Evolutionary conservation across 805 yeast genomes (phyloP).

Genomic region (Candida pini): DNA sequence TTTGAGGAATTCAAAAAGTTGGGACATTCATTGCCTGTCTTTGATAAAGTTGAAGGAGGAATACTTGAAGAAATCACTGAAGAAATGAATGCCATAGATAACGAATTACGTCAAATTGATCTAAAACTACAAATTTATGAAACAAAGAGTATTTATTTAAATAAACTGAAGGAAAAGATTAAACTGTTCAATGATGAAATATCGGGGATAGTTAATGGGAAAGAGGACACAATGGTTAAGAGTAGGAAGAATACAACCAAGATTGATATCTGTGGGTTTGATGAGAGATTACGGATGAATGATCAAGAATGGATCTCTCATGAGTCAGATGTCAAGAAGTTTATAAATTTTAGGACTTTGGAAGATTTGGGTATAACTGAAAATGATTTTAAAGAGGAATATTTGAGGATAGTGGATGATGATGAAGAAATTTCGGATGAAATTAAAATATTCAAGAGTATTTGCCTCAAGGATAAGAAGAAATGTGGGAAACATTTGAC

Average conservation of each 20-base stretch:
- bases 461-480: slow-evolving; percentile 49
- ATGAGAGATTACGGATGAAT: slow-evolving; percentile 19
- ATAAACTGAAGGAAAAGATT: slow-evolving; percentile 31
- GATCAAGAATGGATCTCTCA: slow-evolving; percentile 20
- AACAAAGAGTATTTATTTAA: slow-evolving; percentile 21
- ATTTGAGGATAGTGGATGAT: slow-evolving; percentile 4
- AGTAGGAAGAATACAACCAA: slow-evolving; percentile 19
- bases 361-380: slow-evolving; percentile 8
- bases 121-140: slow-evolving; percentile 8
- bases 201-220: slow-evolving; percentile 16
- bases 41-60: slow-evolving; percentile 14
- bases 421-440: slow-evolving; percentile 2
- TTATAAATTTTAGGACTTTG: slow-evolving; percentile 3
- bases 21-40: slow-evolving; percentile 40
- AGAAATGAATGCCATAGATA: neutral
- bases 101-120: slow-evolving; percentile 16
- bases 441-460: slow-evolving; percentile 10
- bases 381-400: slow-evolving; percentile 10
- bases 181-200: slow-evolving; percentile 34
- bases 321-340: slow-evolving; percentile 8
- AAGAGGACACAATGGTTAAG: slow-evolving; percentile 7
- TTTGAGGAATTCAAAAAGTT: slow-evolving; percentile 21
- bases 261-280: slow-evolving; percentile 51
- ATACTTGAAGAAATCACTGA: slow-evolving; percentile 3
- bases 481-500: slow-evolving; percentile 48